These are phyloP conservation scores for Epithemia pelagica DNA, from an alignment of 108 stramenopile species.

Conservation along the genomic window DNA sequence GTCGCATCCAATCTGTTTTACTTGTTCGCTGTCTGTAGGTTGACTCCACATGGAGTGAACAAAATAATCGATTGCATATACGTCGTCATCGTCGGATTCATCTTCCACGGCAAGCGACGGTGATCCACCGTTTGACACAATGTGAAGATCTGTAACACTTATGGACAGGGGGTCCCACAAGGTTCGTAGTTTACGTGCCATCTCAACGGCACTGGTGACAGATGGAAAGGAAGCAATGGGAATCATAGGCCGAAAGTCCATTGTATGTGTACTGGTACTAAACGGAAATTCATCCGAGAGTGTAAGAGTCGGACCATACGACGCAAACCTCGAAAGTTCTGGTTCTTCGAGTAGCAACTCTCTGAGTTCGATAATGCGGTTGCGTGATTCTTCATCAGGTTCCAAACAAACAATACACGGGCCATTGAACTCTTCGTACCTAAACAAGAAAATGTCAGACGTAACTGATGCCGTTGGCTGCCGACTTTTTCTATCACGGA, in stretches of 20 bases:
- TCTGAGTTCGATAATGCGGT: slow-evolving; percentile 37
- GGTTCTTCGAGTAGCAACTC: slow-evolving; percentile 28
- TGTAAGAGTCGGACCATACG: too few species aligned
- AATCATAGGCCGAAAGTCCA: slow-evolving; percentile 48
- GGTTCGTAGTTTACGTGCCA: slow-evolving; percentile 54
- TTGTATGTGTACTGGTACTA: not conserved
- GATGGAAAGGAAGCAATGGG: slow-evolving; percentile 57
- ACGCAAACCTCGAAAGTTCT: too few species aligned
- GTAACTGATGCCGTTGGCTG: not conserved
- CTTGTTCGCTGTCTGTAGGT: not conserved
- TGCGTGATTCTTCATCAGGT: slow-evolving; percentile 51
- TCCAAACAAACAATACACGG: slow-evolving; percentile 68
- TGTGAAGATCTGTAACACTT: slow-evolving; percentile 56
- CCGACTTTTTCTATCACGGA: not conserved
- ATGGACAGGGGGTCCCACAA: slow-evolving; percentile 65
- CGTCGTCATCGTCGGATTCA: not conserved
- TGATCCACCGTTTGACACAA: slow-evolving; percentile 30
- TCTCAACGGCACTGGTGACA: slow-evolving; percentile 42
- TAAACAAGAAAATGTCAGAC: not conserved
- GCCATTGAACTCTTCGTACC: slow-evolving; percentile 48
- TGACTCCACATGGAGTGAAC: not conserved
- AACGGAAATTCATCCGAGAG: not conserved
- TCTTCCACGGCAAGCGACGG: not conserved
- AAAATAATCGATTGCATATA: not conserved
- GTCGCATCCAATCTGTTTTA: slow-evolving; percentile 54